Conservation (phyloP, 306 rosid species). For the Castanea sativa region DNA sequence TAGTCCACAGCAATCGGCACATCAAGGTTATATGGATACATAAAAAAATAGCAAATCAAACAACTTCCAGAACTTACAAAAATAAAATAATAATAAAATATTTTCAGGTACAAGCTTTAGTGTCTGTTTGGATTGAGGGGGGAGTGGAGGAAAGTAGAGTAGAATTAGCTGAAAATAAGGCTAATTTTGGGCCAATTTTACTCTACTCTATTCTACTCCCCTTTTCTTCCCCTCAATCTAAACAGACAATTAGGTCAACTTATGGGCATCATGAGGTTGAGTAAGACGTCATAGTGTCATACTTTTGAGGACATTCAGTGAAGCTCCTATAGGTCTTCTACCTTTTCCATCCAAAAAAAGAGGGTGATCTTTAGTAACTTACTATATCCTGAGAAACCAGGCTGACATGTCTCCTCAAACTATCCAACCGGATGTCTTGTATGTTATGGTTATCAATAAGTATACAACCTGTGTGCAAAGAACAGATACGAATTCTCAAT, state of each 20-base stretch:
- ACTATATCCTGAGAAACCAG: conserved; percentile 92
- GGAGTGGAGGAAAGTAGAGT: too few relatives aligned
- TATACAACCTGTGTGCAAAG: conserved; percentile 54
- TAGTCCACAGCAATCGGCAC: not conserved
- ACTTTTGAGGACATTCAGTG: not conserved
- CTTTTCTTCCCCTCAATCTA: too few relatives aligned
- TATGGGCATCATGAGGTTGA: conserved; percentile 1
- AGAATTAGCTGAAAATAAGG: too few relatives aligned
- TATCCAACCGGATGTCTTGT: conserved; percentile 45
- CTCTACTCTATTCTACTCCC: too few relatives aligned
- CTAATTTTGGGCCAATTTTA: too few relatives aligned
- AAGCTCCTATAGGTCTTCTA: not conserved
- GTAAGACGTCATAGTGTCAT: not conserved
- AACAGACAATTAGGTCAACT: not conserved
- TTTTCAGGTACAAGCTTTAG: not conserved
- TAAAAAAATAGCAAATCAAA: conserved; percentile 8
- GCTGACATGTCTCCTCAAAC: conserved; percentile 73
- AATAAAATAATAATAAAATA: not conserved
- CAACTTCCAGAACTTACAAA: conserved; percentile 2
- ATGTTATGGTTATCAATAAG: conserved; percentile 62
- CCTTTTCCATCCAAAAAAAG: not conserved
- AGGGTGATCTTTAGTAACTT: conserved; percentile 29
- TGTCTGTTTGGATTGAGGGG: too few relatives aligned
- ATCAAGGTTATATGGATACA: not conserved
- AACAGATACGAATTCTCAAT: conserved; percentile 2